Percentiles rank a stretch among this genome's conserved stretches.
phyloP scores from a whole-genome alignment of 768 basidiomycete genomes.

The Lepiota venenata region DNA sequence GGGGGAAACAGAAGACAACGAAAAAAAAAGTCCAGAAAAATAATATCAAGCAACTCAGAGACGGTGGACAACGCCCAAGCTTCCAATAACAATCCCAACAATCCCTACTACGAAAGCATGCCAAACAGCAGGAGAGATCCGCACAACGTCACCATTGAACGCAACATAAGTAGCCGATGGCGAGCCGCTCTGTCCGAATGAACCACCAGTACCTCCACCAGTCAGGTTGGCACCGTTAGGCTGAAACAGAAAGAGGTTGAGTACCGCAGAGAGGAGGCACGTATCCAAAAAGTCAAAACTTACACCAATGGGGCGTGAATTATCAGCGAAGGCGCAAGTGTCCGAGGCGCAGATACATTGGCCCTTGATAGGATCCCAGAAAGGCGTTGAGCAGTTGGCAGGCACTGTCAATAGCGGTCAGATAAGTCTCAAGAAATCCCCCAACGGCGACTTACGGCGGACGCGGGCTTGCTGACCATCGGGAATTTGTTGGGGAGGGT shows the following conservation, averaged over 20 bases:
- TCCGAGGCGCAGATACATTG: slow-evolving; percentile 57
- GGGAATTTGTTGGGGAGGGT: slow-evolving; percentile 55
- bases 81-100: slow-evolving; percentile 34
- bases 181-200: slow-evolving; percentile 1
- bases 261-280: background rate
- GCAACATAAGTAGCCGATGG: slow-evolving; percentile 38
- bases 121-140: slow-evolving; percentile 29
- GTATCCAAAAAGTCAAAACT: background rate
- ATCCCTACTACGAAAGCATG: slow-evolving; percentile 31
- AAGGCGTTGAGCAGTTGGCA: slow-evolving; percentile 69
- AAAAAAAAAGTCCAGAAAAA: background rate
- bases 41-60: slow-evolving; percentile 10
- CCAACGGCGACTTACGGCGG: slow-evolving; percentile 42
- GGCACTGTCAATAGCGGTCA: slow-evolving; percentile 42
- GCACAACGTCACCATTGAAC: slow-evolving; percentile 40
- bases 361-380: slow-evolving; percentile 75
- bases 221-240: slow-evolving; percentile 14
- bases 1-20: background rate
- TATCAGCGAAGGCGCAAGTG: slow-evolving; percentile 61
- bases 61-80: slow-evolving; percentile 20
- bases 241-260: background rate
- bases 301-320: slow-evolving; percentile 35
- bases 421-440: background rate
- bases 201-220: slow-evolving; percentile 16
- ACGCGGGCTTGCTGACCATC: slow-evolving; percentile 44